Base-by-base conservation (phyloP, 176 grass and related monocot genomes). In the Carex cristatella region DNA sequence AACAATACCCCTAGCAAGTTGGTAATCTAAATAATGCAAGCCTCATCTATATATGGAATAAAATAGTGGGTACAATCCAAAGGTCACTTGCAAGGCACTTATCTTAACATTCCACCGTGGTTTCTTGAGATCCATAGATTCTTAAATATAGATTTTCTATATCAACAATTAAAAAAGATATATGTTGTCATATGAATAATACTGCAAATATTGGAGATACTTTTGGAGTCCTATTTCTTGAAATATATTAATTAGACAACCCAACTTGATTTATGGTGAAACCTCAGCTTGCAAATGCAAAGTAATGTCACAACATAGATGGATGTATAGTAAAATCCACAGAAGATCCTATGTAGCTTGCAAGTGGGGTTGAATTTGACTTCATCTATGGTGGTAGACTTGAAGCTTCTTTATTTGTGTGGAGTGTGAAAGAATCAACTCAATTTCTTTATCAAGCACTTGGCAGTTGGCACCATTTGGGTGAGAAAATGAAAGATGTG, bases 11-110 rank as follows among this genome's bases (percentile, higher is more conserved):
- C 46, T 54, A 54, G 3, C 4, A 56, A 77, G 48, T 76, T 79
- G 27, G 51, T 79, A 57, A 83, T 66, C 18, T 83, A 23, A 23
- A 51, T 53, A 68, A 18, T 55, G 62, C 81, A 69, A 69, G 31
- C 38, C 59, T 63, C 42, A 59, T 81, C 79, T 65, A 49, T 46
- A 79, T 18, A 58, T 83, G 46, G 63, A 83, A 83, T 69, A 69
- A 83, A 66, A 30, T 37, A 69, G 0, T 55, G 11, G 23, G 81
- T 69, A 54, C 49, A 83, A 30, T 54, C 61, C 42, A 49, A 54
- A 83, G 61, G 81, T 83, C 81, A 83, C 81, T 83, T 83, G 81
- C 81, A 83, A 83, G 81, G 44, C 81, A 83, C 61, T 76, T 61
- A 83, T 69, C 28, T 83, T 69, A 69, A 83, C 42, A 83, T 83